Base-by-base conservation (phyloP, 2,329 filamentous ascomycete genomes). In the Colletotrichum sojae region DNA sequence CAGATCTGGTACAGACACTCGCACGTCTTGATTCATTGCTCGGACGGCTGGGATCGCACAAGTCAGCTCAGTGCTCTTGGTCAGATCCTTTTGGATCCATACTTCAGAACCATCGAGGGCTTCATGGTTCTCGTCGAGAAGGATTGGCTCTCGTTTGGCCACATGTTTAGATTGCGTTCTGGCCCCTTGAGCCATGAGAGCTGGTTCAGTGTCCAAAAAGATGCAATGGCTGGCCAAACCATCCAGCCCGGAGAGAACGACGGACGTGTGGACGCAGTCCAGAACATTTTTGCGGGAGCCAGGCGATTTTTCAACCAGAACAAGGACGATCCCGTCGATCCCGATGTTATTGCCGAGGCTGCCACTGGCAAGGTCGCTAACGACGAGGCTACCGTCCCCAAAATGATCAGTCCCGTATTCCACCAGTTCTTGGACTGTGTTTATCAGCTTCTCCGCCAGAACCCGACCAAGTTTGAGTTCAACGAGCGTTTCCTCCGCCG, bases 41-140 rank as follows among this genome's bases (percentile, higher is more conserved):
- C 96, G 2, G 96, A 99, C 80, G 96, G 96, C 4, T 99, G 96
- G 96, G 96, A 99, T 81, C 92, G 96, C 58, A 99, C 96, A 8
- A 95, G 94, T 75, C 96, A 99, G 81, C 87, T 99, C 59, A 97
- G 95, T 75, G 94, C 95, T 5, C 83, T 99, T 65, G 92, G 94
- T 64, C 95, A 99, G 81, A 87, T 99, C 46, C 95, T 97, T 84
- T 87, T 99, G 9, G 96, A 99, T 76, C 96, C 96, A 0, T 98
- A 97, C 80, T 99, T 94, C 79, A 90, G 96, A 59, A 98, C 96
- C 0, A 84, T 99, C 57, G 92, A 98, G 73, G 96, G 96, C 1
- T 99, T 98, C 79, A 95, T 98, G 74, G 91, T 97, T 2, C 84
- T 99, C 6, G 88, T 99, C 2, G 96, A 99, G 80, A 99, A 99